Evolutionary conservation across 225 moss, liverwort and hornwort species (phyloP).

Genomic region (Pseudoscleropodium purum): DNA sequence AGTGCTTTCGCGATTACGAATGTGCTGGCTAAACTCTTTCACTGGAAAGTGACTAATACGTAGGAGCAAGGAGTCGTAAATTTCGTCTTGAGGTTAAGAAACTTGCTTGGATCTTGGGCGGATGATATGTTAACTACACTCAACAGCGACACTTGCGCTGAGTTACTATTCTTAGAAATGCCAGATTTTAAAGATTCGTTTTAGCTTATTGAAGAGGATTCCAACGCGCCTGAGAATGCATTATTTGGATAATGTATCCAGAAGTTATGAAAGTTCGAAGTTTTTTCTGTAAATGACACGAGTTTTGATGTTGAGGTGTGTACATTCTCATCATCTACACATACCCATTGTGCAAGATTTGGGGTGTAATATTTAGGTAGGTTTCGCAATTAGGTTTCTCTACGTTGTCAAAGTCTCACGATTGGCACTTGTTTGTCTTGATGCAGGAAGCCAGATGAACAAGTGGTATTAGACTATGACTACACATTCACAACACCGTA

Average conservation of each 20-base stretch:
- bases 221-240: neutral
- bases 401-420: neutral
- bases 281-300: neutral
- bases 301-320: neutral
- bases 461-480: conserved; percentile 81
- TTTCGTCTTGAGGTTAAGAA: neutral
- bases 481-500: conserved; percentile 93
- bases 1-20: neutral
- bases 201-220: neutral
- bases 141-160: neutral
- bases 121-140: neutral
- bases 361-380: neutral
- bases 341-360: neutral
- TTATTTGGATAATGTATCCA: neutral
- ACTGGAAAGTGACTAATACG: neutral
- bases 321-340: neutral
- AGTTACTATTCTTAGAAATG: neutral
- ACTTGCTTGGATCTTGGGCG: neutral
- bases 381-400: neutral
- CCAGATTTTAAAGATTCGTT: neutral
- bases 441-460: conserved; percentile 65
- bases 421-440: neutral
- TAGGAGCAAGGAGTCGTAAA: neutral
- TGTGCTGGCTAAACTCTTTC: neutral
- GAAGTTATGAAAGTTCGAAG: neutral